These are phyloP conservation scores for Erodium texanum DNA, from an alignment of 441 rosid genomes.

Conservation along the genomic window DNA sequence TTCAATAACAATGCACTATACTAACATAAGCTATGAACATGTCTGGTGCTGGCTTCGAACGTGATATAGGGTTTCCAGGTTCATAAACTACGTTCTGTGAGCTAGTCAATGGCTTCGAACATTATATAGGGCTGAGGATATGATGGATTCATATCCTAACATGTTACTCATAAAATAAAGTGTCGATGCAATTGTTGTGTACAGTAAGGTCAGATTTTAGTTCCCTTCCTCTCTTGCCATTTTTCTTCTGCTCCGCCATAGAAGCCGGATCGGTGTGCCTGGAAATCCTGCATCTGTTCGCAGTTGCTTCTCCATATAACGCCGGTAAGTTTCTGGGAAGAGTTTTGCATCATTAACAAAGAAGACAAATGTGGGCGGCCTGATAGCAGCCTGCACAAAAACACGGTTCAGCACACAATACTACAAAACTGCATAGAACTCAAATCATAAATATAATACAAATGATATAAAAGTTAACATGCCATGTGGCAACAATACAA, in stretches of 20 bases:
- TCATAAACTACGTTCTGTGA: too few relatives aligned
- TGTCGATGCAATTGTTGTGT: neutral
- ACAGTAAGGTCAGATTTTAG: neutral
- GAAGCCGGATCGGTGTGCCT: conserved; percentile 88
- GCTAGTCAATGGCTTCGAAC: too few relatives aligned
- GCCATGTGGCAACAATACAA: neutral
- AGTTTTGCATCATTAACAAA: conserved; percentile 85
- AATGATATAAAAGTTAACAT: neutral
- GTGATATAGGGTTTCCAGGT: too few relatives aligned
- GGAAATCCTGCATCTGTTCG: conserved; percentile 75
- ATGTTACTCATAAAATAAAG: too few relatives aligned
- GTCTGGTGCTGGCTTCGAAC: too few relatives aligned
- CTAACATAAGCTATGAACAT: too few relatives aligned
- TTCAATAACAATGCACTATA: too few relatives aligned
- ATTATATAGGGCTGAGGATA: too few relatives aligned
- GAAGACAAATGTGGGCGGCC: conserved; percentile 92
- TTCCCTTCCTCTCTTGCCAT: conserved; percentile 53
- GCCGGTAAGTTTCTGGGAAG: conserved; percentile 76
- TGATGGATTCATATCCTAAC: too few relatives aligned
- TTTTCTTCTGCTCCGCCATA: conserved; percentile 89
- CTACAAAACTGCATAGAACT: neutral
- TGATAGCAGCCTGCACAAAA: conserved; percentile 72
- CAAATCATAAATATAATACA: neutral
- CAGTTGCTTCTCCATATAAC: conserved; percentile 91
- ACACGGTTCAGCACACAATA: neutral